Base-by-base conservation (phyloP, 2,329 filamentous ascomycete species). In the Chaetomium sp. region DNA sequence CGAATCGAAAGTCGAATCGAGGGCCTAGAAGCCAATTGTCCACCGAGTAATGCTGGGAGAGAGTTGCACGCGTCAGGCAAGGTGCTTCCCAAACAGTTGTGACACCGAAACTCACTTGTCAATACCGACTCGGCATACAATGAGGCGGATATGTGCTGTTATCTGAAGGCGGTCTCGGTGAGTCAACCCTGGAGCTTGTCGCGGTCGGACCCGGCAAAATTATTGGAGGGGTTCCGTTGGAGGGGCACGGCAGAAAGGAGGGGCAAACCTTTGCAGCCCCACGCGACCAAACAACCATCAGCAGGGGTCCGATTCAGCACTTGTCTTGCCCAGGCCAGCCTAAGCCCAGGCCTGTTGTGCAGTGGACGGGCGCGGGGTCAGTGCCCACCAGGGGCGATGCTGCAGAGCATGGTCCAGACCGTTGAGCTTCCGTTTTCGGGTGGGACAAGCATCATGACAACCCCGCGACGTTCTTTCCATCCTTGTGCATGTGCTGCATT, bases 151-250 rank as follows among this genome's bases (percentile, higher is more conserved):
- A 6, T 8, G 19, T 27, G 19, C 19, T 41, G 27, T 45, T 44
- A 34, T 53, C 35, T 35, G 41, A 36, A 14, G 33, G 33, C 6
- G 14, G 19, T 34, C 12, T 10, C 38, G 40, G 55, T 57, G 55
- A 58, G 53, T 58, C 56, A 55, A 55, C 37, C 48, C 38, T 4
- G 19, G 12, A 33, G 35, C 36, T 36, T 27, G 9, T 42, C 27
- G 5, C 49, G 8, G 46, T 53, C 42, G 14, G 55, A 46, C 33
- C 46, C 44, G 45, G 43, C 54, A 57, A 57, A 59, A 58, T 57
- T 57, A 44, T 38, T 27, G 19, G 19, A 27, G 19, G 19, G 19
- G 19, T 27, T 27, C 48, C 8, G 41, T 41, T 57, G 57, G 56
- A 54, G 57, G 59, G 57, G 59, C 52, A 58, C 11, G 19, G n/a